A percentile compares a stretch with the other conserved stretches of the same genome.
phyloP scores from a whole-genome alignment of 2,329 filamentous ascomycete species.

The Alternaria brassicae region DNA sequence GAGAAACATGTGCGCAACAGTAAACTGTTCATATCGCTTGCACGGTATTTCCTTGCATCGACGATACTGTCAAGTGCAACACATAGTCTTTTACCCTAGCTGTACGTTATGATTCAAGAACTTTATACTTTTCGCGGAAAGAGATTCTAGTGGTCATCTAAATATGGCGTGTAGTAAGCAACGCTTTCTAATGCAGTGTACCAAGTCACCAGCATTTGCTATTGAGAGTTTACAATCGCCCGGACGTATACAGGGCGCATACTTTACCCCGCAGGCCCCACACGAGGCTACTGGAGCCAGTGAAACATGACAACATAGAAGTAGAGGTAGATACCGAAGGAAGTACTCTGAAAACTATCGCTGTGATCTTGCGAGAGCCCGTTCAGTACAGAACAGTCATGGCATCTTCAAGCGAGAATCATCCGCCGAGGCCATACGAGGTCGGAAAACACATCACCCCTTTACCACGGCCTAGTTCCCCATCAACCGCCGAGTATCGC shows the following conservation, averaged over 20 bases:
- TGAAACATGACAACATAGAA: not conserved
- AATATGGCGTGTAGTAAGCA: not conserved
- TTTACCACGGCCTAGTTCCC: slow-evolving; percentile 34
- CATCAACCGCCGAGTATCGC: slow-evolving; percentile 34
- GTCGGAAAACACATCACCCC: slow-evolving; percentile 35
- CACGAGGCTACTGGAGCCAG: slow-evolving; percentile 1
- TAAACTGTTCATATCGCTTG: not conserved
- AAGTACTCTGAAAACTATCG: not conserved
- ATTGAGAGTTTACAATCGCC: not conserved
- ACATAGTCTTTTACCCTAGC: not conserved
- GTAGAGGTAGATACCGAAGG: not conserved
- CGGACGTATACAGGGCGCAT: not conserved
- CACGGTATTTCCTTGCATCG: not conserved
- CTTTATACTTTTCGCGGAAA: not conserved
- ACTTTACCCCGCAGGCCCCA: slow-evolving; percentile 21
- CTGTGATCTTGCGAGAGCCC: not conserved
- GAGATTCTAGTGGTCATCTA: not conserved
- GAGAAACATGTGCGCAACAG: not conserved
- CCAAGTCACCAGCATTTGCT: not conserved
- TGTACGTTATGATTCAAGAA: not conserved
- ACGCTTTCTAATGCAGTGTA: not conserved
- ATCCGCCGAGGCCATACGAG: slow-evolving; percentile 28
- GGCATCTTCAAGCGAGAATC: slow-evolving; percentile 27
- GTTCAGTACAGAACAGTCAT: not conserved
- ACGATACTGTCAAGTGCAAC: not conserved